Conservation (phyloP, 441 rosid genomes). For the Populus hybrid region DNA sequence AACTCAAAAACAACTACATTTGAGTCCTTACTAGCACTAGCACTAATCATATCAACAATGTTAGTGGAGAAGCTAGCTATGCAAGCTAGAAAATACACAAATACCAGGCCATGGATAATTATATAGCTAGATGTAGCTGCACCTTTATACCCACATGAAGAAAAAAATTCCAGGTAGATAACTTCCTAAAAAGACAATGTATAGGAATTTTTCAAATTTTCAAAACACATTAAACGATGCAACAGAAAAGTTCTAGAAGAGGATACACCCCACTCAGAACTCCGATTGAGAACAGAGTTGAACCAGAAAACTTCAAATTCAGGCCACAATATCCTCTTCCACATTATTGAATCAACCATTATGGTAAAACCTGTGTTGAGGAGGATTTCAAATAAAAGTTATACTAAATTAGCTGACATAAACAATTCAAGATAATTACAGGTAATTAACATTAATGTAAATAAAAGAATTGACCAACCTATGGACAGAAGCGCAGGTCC, state of each 20-base stretch:
- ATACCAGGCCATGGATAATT: not conserved
- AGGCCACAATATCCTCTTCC: slow-evolving; percentile 88
- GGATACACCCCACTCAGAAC: slow-evolving; percentile 99
- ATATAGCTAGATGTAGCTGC: not conserved
- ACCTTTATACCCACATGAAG: not conserved
- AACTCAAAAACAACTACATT: not conserved
- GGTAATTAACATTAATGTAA: not conserved
- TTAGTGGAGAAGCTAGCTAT: not conserved
- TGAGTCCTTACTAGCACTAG: not conserved
- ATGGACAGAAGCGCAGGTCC: slow-evolving; percentile 51
- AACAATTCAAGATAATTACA: not conserved
- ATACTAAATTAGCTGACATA: not conserved
- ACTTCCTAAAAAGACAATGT: not conserved
- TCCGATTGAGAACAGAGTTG: slow-evolving; percentile 92
- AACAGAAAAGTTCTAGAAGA: slow-evolving; percentile 21
- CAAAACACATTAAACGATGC: not conserved
- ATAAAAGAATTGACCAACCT: slow-evolving; percentile 38
- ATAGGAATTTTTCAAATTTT: not conserved
- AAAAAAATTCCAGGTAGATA: not conserved
- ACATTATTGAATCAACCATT: slow-evolving; percentile 84
- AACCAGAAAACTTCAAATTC: slow-evolving; percentile 98
- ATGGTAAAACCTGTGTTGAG: slow-evolving; percentile 66
- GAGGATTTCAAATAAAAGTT: slow-evolving; percentile 27
- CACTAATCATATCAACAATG: not conserved
- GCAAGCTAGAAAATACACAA: not conserved